Conservation (phyloP, 345 rosid species). For the Tarenaya hassleriana region DNA sequence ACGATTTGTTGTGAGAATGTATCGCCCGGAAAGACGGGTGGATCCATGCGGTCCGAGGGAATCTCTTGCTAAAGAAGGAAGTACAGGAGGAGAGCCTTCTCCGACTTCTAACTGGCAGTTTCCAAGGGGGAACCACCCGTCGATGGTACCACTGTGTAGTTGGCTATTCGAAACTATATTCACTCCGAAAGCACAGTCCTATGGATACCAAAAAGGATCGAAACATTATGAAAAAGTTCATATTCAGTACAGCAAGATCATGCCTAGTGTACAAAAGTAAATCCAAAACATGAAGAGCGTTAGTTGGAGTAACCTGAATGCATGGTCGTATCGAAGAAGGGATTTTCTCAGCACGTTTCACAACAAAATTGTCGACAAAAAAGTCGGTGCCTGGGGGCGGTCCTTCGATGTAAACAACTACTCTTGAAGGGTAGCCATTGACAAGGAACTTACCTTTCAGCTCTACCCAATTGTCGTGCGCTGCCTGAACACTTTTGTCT, state of each 20-base stretch:
- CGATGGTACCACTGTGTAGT: slow-evolving; percentile 40
- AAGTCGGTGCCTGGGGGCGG: slow-evolving; percentile 85
- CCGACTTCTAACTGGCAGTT: slow-evolving; percentile 55
- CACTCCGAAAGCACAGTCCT: slow-evolving; percentile 70
- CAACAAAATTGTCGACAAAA: slow-evolving; percentile 59
- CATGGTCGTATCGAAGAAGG: slow-evolving; percentile 59
- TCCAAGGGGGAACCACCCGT: slow-evolving; percentile 94
- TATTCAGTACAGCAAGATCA: no score
- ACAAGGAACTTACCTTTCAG: slow-evolving; percentile 83
- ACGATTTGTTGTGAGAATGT: slow-evolving; percentile 63
- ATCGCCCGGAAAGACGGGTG: slow-evolving; percentile 49
- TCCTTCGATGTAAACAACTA: slow-evolving; percentile 81
- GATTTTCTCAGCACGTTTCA: slow-evolving; percentile 64
- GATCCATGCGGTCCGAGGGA: slow-evolving; percentile 62
- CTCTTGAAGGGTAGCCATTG: slow-evolving; percentile 67
- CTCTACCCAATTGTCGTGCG: slow-evolving; percentile 66
- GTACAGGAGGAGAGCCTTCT: slow-evolving; percentile 70
- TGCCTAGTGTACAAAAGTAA: no score
- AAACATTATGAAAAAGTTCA: not conserved
- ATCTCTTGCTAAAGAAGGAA: slow-evolving; percentile 80
- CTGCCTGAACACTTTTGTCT: slow-evolving; percentile 57
- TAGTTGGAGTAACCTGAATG: slow-evolving; percentile 45
- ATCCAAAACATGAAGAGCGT: no score
- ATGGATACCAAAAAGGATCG: slow-evolving; percentile 7
- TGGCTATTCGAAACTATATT: slow-evolving; percentile 70